Conservation (phyloP, 2,329 filamentous ascomycete species). For the Botrytis galanthina region DNA sequence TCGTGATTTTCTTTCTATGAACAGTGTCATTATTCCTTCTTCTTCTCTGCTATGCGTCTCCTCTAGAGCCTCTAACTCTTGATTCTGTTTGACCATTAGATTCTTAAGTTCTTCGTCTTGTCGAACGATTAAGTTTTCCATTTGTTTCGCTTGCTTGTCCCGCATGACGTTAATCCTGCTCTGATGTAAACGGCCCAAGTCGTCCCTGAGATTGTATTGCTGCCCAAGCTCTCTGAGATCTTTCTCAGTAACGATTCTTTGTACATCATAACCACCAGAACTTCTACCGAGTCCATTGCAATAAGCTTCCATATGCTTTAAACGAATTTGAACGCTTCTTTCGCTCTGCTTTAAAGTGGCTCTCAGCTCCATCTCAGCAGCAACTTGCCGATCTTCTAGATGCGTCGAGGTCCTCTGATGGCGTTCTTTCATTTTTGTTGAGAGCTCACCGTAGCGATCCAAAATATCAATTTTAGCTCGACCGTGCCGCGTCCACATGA, state of each 20-base stretch:
- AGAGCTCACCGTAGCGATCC: conserved; percentile 48
- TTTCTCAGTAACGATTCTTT: conserved; percentile 56
- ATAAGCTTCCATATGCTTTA: conserved; percentile 67
- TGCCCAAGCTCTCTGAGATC: conserved; percentile 58
- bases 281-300: conserved; percentile 53
- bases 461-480: conserved; percentile 47
- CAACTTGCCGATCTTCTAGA: conserved; percentile 61
- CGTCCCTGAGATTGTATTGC: conserved; percentile 59
- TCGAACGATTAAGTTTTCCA: conserved; percentile 56
- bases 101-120: conserved; percentile 53
- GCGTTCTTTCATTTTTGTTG: conserved; percentile 53
- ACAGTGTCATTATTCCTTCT: conserved; percentile 46
- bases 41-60: conserved; percentile 50
- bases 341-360: conserved; percentile 55
- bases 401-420: conserved; percentile 53
- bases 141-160: conserved; percentile 60
- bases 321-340: conserved; percentile 53
- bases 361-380: conserved; percentile 59
- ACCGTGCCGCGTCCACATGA: conserved; percentile 52
- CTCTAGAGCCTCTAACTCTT: conserved; percentile 50
- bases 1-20: conserved; percentile 46
- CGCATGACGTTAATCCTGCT: conserved; percentile 63
- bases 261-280: conserved; percentile 43
- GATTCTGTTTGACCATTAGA: conserved; percentile 46
- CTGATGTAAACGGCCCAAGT: conserved; percentile 57